Base-by-base conservation (phyloP, 805 yeast species). In the Pichia paraexigua region DNA sequence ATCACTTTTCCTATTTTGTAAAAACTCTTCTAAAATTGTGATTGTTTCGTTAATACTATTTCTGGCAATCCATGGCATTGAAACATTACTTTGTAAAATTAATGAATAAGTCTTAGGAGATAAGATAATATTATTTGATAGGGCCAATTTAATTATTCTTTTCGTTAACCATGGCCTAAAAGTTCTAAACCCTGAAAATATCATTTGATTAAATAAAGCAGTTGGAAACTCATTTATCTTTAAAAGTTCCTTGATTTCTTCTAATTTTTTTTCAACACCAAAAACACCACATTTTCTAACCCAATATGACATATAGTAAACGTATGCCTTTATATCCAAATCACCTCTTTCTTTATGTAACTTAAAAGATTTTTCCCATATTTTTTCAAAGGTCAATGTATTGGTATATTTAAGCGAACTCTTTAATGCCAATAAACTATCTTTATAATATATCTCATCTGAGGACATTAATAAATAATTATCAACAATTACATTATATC, bases 71-170 rank as follows among this genome's bases (percentile, higher is more conserved):
- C 45, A 41, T 12, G 44, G 47, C 48, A 46, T 43, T 5, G 52
- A 43, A 8, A 56, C 55, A 49, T 62, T 61, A 9, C 64, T 55
- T n/a, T 58, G 61, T 27, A 65, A 42, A 15, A 66, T 40, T 39
- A 65, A 49, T 4, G 69, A 63, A 50, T 66, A 64, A 1, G 67
- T 65, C 45, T 59, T 63, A 18, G 61, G 48, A 3, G 58, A 57
- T 2, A 60, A 56, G 1, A 45, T 20, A 6, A 52, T 44, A 3
- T 57, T 57, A 25, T 55, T 49, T n/a, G 37, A 11, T 9, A 60
- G 11, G 0, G 63, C 61, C 22, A 58, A 48, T 24, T 53, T 53
- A 1, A 65, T 43, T 28, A 66, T 48, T 18, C 39, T 47, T 20
- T 57, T 49, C 2, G 63, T 60, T 11, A 54, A 35, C 51, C 58